phyloP scores from a whole-genome alignment of 768 basidiomycete genomes.

The Pleurotus djamor region DNA sequence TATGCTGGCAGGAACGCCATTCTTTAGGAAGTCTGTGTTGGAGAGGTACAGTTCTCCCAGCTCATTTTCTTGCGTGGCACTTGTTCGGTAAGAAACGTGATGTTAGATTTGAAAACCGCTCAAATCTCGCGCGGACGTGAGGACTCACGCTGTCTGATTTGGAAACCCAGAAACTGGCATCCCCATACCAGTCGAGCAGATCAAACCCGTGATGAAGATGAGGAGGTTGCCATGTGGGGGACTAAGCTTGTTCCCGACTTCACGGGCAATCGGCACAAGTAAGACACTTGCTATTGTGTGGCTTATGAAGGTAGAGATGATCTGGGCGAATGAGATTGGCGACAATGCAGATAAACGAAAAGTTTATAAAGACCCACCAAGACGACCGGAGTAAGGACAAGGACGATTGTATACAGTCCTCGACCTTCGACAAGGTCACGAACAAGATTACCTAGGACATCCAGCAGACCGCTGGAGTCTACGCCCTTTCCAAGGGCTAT shows the following conservation, averaged over 20 bases:
- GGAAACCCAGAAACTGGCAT: constrained; percentile 99
- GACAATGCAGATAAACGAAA: constrained; percentile 6
- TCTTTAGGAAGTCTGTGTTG: constrained; percentile 88
- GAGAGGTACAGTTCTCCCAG: constrained; percentile 86
- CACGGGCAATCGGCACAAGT: constrained; percentile 93
- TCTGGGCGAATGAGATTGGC: constrained; percentile 42
- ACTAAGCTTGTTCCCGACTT: constrained; percentile 81
- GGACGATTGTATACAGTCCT: constrained; percentile 65
- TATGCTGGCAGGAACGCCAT: constrained; percentile 92
- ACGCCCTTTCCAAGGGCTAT: constrained; percentile 96
- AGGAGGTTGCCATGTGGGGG: constrained; percentile 74
- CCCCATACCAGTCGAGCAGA: constrained; percentile 97
- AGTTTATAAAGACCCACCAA: constrained; percentile 45
- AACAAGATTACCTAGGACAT: constrained; percentile 68
- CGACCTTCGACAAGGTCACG: constrained; percentile 58
- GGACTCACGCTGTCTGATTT: constrained; percentile 90
- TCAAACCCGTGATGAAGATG: constrained; percentile 89
- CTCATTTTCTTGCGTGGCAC: constrained; percentile 92
- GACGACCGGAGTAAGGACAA: constrained; percentile 68
- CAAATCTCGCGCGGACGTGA: background rate
- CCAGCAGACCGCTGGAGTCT: constrained; percentile 81
- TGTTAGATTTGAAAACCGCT: background rate
- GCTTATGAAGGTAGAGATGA: constrained; percentile 94
- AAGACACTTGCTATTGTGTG: constrained; percentile 97
- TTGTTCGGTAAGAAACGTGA: constrained; percentile 23